Base-by-base conservation (phyloP, 2,329 filamentous ascomycete genomes). In the Microcyclosporella mali region DNA sequence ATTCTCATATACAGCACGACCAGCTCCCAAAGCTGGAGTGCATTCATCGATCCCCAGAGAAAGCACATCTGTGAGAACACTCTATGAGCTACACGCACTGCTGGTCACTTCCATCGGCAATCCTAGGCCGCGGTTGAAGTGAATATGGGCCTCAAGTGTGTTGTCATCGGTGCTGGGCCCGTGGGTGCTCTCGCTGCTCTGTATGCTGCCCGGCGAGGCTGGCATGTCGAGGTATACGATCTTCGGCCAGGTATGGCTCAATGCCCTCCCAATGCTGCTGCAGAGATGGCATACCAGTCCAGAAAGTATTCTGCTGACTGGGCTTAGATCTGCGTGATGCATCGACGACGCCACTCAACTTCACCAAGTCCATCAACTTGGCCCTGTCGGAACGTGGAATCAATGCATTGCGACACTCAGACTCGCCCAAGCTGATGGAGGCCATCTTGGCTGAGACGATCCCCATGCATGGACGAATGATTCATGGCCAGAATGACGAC, bases 351-450 rank as follows among this genome's bases (percentile, higher is more conserved):
- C 89, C 90, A 2, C 74, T 97, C 48, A 95, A 95, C 66, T 95
- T 95, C 62, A 94, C 89, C 47, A 94, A 88, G 65, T 97, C 92
- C n/a, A 98, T 98, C 71, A 98, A 98, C 61, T 70, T 98, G 42
- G 90, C 92, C 16, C 73, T 98, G 1, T 97, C 92, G 0, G 89
- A 97, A 63, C 81, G 92, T 45, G 92, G 92, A 25, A 89, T 97
- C 63, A 85, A 92, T 64, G 86, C 90, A 16, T 82, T 98, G 67
- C 77, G 78, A 40, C 72, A 85, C 55, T 79, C 85, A 1, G 78
- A 79, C 18, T 76, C 81, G 25, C 68, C 78, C 2, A 75, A 73
- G 2, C 75, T 97, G 28, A 70, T 95, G 25, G 75, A 89, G 10
- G 74, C 81, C 55, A 79, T 97, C 25, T 74, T 95, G 57, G 71